Base-by-base conservation (phyloP, 305 asterid genomes). In the Ruellia speciosa region DNA sequence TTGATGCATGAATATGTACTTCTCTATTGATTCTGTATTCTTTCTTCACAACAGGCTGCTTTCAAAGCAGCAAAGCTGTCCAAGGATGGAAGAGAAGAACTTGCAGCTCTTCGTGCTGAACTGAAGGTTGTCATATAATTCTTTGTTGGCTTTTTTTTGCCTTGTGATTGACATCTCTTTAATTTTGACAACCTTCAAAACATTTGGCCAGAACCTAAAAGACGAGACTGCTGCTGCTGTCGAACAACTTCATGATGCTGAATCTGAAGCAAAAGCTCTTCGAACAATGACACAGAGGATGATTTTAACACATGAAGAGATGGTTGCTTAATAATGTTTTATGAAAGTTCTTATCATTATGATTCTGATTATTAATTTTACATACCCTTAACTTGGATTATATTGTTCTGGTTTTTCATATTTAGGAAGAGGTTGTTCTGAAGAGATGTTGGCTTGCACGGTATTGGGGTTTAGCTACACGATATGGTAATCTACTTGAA, bases 361-460 rank as follows among this genome's bases (percentile, higher is more conserved):
- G 59, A 46, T 16, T 43, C 62, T 13, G 45, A 59, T 54, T 34
- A 47, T 58, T 51, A 62, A 20, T 37, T 63, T 53, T 49, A 19
- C 51, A 17, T 59, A 55, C 59, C 34, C 69, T 58, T 68, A 52
- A 64, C 60, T n/a, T 62, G n/a, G n/a, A n/a, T 37, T 66, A 58
- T 24, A 37, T 64, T 24, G 31, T 24, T 71, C 54, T 62, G 66
- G 41, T 16, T 51, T 58, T 55, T 18, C 35, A 43, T 18, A 59
- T 75, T 16, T 65, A 93, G 99, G 99, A 93, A 83, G 99, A 89
- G 78, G 96, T 93, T 60, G 99, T 88, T 69, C 54, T 93, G 65
- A 93, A 93, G 87, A 86, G 97, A 79, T 93, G 99, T 66, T 93
- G 99, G 99, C 97, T 93, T 70, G 88, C 99, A 77, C 97, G 99